phyloP scores from a whole-genome alignment of 352 stramenopile species.

The Globisporangium emineosum region DNA sequence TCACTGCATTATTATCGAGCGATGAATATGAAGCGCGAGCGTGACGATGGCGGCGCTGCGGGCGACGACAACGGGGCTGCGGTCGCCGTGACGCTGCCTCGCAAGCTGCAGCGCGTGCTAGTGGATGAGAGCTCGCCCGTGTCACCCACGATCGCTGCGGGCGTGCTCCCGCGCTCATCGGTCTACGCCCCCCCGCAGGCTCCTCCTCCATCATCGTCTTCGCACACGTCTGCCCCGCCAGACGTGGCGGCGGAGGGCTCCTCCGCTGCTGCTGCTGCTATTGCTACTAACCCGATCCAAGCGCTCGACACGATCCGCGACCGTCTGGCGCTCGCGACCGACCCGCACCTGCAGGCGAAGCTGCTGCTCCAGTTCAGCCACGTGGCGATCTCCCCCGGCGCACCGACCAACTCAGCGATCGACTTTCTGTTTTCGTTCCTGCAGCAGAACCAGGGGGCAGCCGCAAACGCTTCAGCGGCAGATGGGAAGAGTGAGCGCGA shows the following conservation, averaged over 20 bases:
- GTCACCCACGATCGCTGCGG: constrained; percentile 15
- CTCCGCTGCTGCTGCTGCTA: background rate
- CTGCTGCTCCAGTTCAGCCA: constrained; percentile 60
- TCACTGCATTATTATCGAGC: constrained; percentile 1
- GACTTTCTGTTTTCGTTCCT: constrained; percentile 83
- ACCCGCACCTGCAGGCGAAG: constrained; percentile 61
- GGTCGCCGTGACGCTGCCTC: background rate
- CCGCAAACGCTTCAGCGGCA: constrained; percentile 6
- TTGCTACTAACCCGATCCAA: constrained; percentile 20
- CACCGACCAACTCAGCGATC: constrained; percentile 55
- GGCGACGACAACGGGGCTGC: background rate
- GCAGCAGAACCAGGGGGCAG: constrained; percentile 47
- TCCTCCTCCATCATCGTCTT: background rate
- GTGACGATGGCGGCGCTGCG: background rate
- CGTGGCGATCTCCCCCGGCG: constrained; percentile 36
- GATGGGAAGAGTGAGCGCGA: constrained; percentile 14
- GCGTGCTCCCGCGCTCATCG: constrained; percentile 11
- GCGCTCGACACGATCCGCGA: constrained; percentile 36
- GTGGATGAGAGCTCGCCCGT: constrained; percentile 1
- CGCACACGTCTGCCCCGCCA: background rate
- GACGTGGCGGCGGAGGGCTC: background rate
- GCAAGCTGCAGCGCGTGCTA: constrained; percentile 12
- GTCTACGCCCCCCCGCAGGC: background rate
- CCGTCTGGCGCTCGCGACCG: constrained; percentile 33
- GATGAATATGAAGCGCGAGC: constrained; percentile 9